Evolutionary conservation across 2,329 filamentous ascomycete species (phyloP), one percentile per base, ranked within the genome.

Genomic region (Arthrobotrys entomopaga): DNA sequence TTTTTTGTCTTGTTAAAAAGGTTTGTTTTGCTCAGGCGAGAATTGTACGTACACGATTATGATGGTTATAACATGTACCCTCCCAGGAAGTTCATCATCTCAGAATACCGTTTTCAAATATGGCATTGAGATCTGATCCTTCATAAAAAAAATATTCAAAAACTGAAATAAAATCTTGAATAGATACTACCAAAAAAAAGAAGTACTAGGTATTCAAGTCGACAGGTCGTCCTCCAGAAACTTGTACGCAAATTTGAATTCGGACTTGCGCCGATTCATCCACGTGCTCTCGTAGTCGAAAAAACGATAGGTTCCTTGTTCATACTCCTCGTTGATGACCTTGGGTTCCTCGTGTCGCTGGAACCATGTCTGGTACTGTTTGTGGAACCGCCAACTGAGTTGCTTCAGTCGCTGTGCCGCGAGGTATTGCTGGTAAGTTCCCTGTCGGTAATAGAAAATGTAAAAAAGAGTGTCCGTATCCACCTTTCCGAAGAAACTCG

Each of bases 281-380:
- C 95, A 99, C 80, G 95, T 99, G 82, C 92, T 96, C 83, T 99
- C 95, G 81, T 99, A 99, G 83, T 99, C 95, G 82, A 99, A 99
- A 85, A 99, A 99, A 58, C 95, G 90, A 84, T 99, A 99, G 22
- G 95, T 99, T 76, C 95, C 95, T 83, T 99, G 95, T 83, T 99
- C 95, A 80, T 92, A 98, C 83, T 99, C 95, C 82, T 99, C 95
- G 0, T 95, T 98, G 80, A 99, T 99, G 79, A 89, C 93, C 85
- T 99, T 99, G 16, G 95, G 95, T 84, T 99, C 95, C 81, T 99
- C 95, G 78, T 99, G 95, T 59, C 95, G 87, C 82, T 99, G 95
- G 80, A 99, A 99, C 95, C 95, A 99, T 0, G 95, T 99, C 82
- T 97, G 95, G 81, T 99, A 99, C 82, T 98, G 95, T 85, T 99